phyloP scores from a whole-genome alignment of 2,329 filamentous ascomycete genomes.

The Camptophora hylomeconis region DNA sequence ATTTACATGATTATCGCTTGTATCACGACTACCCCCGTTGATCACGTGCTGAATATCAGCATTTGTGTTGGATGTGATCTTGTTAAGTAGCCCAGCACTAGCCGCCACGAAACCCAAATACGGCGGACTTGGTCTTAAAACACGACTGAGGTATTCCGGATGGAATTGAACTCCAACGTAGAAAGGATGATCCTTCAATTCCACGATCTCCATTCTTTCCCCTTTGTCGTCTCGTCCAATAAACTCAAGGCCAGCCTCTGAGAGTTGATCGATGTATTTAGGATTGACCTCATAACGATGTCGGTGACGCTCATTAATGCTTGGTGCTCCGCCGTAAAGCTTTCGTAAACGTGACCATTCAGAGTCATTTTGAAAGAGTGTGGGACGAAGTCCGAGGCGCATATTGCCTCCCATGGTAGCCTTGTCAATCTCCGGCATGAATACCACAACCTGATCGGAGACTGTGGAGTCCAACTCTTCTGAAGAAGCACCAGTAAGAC shows the following conservation, averaged over 20 bases:
- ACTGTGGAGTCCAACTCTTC: conserved; percentile 43
- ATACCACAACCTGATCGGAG: conserved; percentile 63
- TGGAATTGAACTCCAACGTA: conserved; percentile 82
- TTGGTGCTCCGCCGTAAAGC: conserved; percentile 44
- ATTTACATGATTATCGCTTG: too few species aligned
- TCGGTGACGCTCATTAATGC: conserved; percentile 62
- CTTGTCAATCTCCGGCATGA: conserved; percentile 80
- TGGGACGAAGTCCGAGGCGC: conserved; percentile 64
- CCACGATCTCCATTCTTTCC: conserved; percentile 70
- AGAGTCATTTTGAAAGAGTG: conserved; percentile 59
- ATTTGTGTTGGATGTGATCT: conserved; percentile 22
- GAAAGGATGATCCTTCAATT: conserved; percentile 71
- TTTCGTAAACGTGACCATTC: conserved; percentile 69
- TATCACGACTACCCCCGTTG: too few species aligned
- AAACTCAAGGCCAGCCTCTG: conserved; percentile 58
- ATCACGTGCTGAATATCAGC: too few species aligned
- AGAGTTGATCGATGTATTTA: conserved; percentile 54
- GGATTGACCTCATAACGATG: conserved; percentile 91
- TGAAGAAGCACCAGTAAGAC: conserved; percentile 43
- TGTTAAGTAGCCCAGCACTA: conserved; percentile 51
- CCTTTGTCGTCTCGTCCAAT: conserved; percentile 68
- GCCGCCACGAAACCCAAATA: conserved; percentile 81
- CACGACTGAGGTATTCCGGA: conserved; percentile 69
- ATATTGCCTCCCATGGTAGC: conserved; percentile 74
- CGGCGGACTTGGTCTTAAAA: conserved; percentile 59